Evolutionary conservation across 371 early-diverging fungal genomes (phyloP).

Genomic region (Thermomucor indicae-seudaticae): DNA sequence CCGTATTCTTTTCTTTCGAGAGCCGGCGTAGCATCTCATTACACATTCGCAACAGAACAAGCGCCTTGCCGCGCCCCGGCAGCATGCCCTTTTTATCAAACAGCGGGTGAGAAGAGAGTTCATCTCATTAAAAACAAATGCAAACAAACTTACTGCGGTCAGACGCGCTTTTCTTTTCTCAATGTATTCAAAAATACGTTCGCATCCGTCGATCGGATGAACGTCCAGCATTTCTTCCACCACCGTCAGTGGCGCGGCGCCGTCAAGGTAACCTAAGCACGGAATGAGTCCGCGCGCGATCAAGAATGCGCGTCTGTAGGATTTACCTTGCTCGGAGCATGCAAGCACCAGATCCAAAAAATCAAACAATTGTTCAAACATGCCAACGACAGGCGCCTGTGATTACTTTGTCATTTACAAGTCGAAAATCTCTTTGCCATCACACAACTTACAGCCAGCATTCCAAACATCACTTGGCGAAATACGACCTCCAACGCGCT

Average conservation of each 20-base stretch:
- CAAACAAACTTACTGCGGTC: slow-evolving; percentile 43
- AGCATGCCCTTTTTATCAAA: slow-evolving; percentile 57
- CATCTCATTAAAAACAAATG: not conserved
- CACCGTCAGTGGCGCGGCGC: slow-evolving; percentile 43
- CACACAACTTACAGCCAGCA: slow-evolving; percentile 20
- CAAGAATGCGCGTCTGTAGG: not conserved
- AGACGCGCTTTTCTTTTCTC: slow-evolving; percentile 52
- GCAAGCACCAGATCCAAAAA: slow-evolving; percentile 32
- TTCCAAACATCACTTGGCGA: slow-evolving; percentile 19
- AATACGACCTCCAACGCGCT: slow-evolving; percentile 35
- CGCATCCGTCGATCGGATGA: slow-evolving; percentile 58
- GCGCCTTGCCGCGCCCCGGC: slow-evolving; percentile 72
- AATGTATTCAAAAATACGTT: slow-evolving; percentile 60
- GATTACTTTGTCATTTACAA: not conserved
- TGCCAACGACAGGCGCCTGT: slow-evolving; percentile 8
- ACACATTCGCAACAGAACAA: slow-evolving; percentile 79
- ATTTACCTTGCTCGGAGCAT: slow-evolving; percentile 29
- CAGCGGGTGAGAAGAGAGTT: not conserved
- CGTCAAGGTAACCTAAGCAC: slow-evolving; percentile 34
- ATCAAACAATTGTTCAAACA: slow-evolving; percentile 23
- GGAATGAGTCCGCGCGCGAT: not conserved
- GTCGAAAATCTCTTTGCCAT: not conserved
- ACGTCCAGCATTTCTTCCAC: slow-evolving; percentile 68
- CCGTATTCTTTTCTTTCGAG: slow-evolving; percentile 73
- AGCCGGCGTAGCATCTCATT: slow-evolving; percentile 79